Evolutionary conservation across 352 stramenopile genomes (phyloP).

Genomic region (Pythium dissimile): DNA sequence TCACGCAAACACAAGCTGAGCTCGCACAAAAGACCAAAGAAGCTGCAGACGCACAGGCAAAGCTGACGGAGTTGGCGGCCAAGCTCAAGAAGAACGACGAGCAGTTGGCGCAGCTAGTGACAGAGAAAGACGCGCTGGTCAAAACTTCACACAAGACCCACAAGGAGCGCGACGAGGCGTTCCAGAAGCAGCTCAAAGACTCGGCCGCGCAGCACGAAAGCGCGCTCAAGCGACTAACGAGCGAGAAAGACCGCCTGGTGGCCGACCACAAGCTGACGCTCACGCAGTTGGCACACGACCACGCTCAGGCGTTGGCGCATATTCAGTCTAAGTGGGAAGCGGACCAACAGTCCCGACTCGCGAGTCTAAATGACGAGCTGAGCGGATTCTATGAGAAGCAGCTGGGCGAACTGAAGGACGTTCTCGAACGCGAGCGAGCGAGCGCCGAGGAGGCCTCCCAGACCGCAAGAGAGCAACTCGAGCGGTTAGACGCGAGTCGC

Average conservation of each 20-base stretch:
- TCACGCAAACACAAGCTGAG: constrained; percentile 16
- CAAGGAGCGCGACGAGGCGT: constrained; percentile 40
- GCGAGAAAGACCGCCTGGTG: constrained; percentile 14
- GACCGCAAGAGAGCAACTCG: not conserved
- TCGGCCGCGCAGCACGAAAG: constrained; percentile 28
- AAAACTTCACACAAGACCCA: constrained; percentile 28
- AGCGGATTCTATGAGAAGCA: constrained; percentile 11
- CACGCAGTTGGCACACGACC: constrained; percentile 1
- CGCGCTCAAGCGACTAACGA: constrained; percentile 20
- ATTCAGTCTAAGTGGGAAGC: not conserved
- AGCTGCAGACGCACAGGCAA: not conserved
- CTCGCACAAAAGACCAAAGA: constrained; percentile 7
- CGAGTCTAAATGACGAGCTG: constrained; percentile 3
- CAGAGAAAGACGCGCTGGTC: constrained; percentile 29
- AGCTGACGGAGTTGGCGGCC: not conserved
- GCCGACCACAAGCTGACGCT: constrained; percentile 14
- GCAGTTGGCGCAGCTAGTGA: constrained; percentile 23
- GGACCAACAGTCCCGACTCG: not conserved
- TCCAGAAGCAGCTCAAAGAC: constrained; percentile 36
- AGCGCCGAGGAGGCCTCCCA: not conserved
- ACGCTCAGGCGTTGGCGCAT: not conserved
- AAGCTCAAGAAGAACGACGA: constrained; percentile 24
- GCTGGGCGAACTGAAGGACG: constrained; percentile 8
- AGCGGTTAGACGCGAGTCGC: not conserved
- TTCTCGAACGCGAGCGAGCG: constrained; percentile 15